Evolutionary conservation across 495 filamentous ascomycete genomes (phyloP).

Genomic region (Hypoxylon perforatum): DNA sequence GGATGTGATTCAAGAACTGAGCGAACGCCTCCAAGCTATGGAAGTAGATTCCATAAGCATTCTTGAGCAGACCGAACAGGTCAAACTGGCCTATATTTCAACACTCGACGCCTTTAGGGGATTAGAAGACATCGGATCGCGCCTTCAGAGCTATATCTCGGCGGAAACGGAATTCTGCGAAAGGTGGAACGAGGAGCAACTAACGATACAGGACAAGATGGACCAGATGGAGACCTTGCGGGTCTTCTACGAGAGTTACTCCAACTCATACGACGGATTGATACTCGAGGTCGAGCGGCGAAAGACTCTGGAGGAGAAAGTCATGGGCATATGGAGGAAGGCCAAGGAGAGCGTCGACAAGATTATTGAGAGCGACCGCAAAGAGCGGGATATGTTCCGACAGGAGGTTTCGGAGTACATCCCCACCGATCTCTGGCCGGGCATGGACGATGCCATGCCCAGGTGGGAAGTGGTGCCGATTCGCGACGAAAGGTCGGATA

Average conservation of each 20-base stretch:
- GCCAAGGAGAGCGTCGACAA: constrained; percentile 79
- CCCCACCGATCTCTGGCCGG: constrained; percentile 90
- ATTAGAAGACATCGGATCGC: constrained; percentile 73
- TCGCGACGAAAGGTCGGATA: constrained; percentile 32
- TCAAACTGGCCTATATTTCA: constrained; percentile 58
- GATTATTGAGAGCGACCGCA: constrained; percentile 77
- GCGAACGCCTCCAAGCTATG: constrained; percentile 79
- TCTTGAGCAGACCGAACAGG: constrained; percentile 64
- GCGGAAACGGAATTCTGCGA: constrained; percentile 76
- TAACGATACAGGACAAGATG: constrained; percentile 72
- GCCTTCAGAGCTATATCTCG: constrained; percentile 73
- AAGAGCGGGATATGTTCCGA: constrained; percentile 81
- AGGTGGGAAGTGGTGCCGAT: constrained; percentile 58
- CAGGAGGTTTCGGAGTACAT: constrained; percentile 86
- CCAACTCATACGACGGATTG: constrained; percentile 83
- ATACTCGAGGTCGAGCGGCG: constrained; percentile 84
- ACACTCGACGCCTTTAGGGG: constrained; percentile 69
- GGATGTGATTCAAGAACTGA: constrained; percentile 87
- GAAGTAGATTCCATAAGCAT: constrained; percentile 72
- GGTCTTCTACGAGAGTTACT: constrained; percentile 84
- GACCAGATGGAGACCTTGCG: constrained; percentile 77
- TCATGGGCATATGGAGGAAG: constrained; percentile 78
- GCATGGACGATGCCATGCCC: constrained; percentile 57
- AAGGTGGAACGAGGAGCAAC: constrained; percentile 80
- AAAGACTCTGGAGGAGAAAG: constrained; percentile 73